These are phyloP conservation scores for Agastache rugosa DNA, from an alignment of 257 asterid genomes.

Conservation along the genomic window DNA sequence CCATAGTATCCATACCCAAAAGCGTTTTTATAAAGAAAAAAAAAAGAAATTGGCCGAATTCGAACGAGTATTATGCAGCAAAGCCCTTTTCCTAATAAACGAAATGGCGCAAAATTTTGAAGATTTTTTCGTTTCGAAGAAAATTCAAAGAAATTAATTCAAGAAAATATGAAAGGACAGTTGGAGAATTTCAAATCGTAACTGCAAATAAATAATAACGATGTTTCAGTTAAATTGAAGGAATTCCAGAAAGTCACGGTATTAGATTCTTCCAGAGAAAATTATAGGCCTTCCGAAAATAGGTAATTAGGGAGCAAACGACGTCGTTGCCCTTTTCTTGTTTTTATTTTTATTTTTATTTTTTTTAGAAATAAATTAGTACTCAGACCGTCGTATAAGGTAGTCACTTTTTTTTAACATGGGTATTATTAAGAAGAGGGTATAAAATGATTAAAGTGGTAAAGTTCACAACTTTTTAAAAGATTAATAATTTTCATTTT, in stretches of 20 bases:
- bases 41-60: neutral
- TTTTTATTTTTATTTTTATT: neutral
- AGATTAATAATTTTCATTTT: no score
- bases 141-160: neutral
- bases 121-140: neutral
- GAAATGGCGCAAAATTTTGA: neutral
- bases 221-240: slow-evolving; percentile 2
- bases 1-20: slow-evolving; percentile 51
- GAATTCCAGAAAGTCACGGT: slow-evolving; percentile 19
- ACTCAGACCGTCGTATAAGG: no score
- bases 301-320: no score
- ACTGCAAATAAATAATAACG: slow-evolving; percentile 24
- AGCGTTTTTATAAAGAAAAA: neutral
- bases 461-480: no score
- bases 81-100: slow-evolving; percentile 2
- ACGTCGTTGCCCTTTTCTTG: neutral
- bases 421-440: no score
- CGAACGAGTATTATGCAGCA: slow-evolving; percentile 28
- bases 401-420: no score
- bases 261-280: neutral
- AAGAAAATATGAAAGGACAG: neutral
- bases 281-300: neutral
- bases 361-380: no score
- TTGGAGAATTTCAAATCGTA: neutral
- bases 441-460: no score